Base-by-base conservation (phyloP, 192 early-diverging fungal genomes). In the Backusella sp. region DNA sequence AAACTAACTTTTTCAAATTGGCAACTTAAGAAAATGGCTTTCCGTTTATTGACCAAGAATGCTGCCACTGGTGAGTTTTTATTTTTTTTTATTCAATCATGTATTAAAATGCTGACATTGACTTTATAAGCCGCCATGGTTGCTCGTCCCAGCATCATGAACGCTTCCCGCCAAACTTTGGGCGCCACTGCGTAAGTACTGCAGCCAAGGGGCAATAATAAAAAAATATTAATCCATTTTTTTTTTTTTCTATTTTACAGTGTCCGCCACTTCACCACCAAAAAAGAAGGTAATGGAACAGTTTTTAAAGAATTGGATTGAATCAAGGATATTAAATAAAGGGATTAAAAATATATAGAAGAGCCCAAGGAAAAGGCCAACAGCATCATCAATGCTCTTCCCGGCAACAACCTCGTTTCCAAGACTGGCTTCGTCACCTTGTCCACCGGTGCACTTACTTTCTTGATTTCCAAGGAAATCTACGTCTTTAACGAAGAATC, bases 401-500 rank as follows among this genome's bases (percentile, higher is more conserved):
- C 97, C 67, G 97, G 97, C 23, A 92, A 95, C 79, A 92, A 90
- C 74, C 80, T 95, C 46, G 88, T 94, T 66, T 90, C 94, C 80
- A 99, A 99, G 89, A 94, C 97, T 39, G 91, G 92, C 36, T 95
- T 92, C 81, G 88, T 98, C 79, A 94, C 96, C 68, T 83, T 94
- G 21, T 87, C 87, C 70, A 89, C 94, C 34, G 95, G 95, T 73
- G 84, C 95, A 74, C 92, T 96, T n/a, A 93, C 96, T 41, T 95
- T 91, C 86, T 82, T 94, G 39, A 92, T 99, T 80, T 95, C 96
- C 68, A 98, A 99, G 92, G 97, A 99, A 85, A 94, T 99, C 83
- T 99, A 97, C 86, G 91, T 98, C 62, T 84, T 98, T 77, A 97
- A 98, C 85, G 95, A 94, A 81, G 96, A 99, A 84, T 89, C 95